Conservation (phyloP, 345 rosid genomes). For the Eucalyptus melliodora region DNA sequence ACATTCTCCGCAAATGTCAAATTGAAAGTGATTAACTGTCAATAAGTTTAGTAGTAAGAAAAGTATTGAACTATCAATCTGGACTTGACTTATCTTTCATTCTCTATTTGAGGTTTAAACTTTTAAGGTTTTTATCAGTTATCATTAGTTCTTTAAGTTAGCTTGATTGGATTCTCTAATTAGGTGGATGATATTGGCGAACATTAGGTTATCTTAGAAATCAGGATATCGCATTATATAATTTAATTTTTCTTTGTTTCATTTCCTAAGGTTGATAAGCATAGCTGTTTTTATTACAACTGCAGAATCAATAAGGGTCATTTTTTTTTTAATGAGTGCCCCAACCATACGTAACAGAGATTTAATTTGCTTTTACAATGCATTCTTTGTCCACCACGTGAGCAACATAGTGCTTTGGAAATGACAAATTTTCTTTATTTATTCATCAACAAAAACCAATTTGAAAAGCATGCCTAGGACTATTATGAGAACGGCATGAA, state of each 20-base stretch:
- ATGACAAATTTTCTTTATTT: not conserved
- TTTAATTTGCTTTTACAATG: not conserved
- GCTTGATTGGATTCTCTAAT: not conserved
- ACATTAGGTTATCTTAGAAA: not conserved
- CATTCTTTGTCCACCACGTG: not conserved
- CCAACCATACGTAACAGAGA: not conserved
- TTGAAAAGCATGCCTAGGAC: not conserved
- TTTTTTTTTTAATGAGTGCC: not conserved
- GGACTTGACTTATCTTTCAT: not conserved
- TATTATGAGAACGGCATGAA: not conserved
- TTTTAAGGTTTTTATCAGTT: not conserved
- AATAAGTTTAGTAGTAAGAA: not conserved
- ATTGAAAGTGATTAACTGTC: not conserved
- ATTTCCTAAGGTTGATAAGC: not conserved
- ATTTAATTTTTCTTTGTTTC: not conserved
- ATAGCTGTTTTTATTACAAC: not conserved
- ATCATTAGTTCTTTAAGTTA: not conserved
- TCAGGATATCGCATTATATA: not conserved
- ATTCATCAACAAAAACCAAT: not conserved
- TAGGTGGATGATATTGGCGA: not conserved
- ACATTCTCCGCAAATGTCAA: not conserved
- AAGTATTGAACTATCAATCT: not conserved
- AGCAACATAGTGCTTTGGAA: not conserved
- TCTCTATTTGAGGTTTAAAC: not conserved
- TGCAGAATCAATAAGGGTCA: not conserved